Evolutionary conservation across 371 early-diverging fungal species (phyloP).

Genomic region (Blakeslea trispora): DNA sequence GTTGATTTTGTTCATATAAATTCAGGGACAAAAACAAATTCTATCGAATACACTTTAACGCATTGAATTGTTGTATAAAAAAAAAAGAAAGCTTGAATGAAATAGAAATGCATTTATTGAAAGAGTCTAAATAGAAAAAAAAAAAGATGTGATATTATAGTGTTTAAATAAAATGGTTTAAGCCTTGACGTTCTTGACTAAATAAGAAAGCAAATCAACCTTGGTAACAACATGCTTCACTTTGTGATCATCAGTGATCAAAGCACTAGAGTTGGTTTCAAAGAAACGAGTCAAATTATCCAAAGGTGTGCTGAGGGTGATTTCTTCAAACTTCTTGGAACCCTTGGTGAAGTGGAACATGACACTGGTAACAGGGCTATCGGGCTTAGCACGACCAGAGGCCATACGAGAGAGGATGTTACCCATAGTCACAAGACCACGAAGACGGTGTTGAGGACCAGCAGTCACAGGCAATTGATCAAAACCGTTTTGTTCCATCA

Average conservation of each 20-base stretch:
- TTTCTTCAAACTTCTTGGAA: constrained; percentile 77
- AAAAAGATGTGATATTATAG: no score
- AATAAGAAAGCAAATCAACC: constrained; percentile 84
- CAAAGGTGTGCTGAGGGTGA: constrained; percentile 82
- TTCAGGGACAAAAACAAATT: no score
- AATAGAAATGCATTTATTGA: no score
- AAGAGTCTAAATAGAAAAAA: no score
- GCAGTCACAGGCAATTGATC: constrained; percentile 94
- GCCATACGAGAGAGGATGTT: constrained; percentile 80
- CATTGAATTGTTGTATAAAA: no score
- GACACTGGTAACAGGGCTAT: constrained; percentile 70
- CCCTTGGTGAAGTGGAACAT: constrained; percentile 80
- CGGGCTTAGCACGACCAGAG: constrained; percentile 65
- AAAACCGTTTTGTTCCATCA: constrained; percentile 88
- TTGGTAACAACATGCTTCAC: constrained; percentile 89
- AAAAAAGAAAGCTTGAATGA: no score
- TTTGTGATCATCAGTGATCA: constrained; percentile 80
- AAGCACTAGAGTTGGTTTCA: constrained; percentile 85
- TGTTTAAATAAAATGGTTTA: constrained; percentile 6
- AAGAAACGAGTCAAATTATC: constrained; percentile 86
- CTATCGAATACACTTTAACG: no score
- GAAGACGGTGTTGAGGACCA: constrained; percentile 58
- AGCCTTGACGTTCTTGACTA: constrained; percentile 57
- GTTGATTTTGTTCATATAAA: no score
- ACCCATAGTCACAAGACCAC: constrained; percentile 88